phyloP scores from a whole-genome alignment of 257 asterid species.

The Echium plantagineum region DNA sequence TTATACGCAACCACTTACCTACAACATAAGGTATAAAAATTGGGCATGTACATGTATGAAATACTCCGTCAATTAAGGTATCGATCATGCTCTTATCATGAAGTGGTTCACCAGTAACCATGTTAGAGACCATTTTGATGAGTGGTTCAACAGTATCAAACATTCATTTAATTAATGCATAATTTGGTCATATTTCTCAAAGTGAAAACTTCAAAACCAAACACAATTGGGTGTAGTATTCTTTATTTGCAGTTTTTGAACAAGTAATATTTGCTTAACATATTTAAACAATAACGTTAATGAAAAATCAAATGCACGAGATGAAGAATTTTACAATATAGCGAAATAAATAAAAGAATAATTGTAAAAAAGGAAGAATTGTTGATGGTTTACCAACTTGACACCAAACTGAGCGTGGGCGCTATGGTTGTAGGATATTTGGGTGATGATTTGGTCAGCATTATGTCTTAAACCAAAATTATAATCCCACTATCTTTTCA shows the following conservation, averaged over 20 bases:
- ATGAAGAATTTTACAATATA: not conserved
- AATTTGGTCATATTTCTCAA: not conserved
- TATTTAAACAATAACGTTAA: too few species aligned
- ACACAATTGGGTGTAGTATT: too few species aligned
- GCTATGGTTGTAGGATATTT: not conserved
- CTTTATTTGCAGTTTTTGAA: too few species aligned
- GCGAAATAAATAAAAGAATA: too few species aligned
- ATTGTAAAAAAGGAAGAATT: not conserved
- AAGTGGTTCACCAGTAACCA: not conserved
- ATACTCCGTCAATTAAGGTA: not conserved
- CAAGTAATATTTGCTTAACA: too few species aligned
- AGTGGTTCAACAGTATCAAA: not conserved
- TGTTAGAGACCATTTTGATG: not conserved
- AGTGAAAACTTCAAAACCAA: too few species aligned
- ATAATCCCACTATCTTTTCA: constrained; percentile 2
- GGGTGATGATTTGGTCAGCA: constrained; percentile 3
- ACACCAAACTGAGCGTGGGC: not conserved
- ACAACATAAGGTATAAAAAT: too few species aligned
- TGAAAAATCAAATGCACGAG: too few species aligned
- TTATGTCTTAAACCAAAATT: not conserved
- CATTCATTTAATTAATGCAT: not conserved
- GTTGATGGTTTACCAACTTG: not conserved
- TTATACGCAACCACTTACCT: too few species aligned
- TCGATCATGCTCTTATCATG: not conserved
- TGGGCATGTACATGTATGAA: too few species aligned